phyloP scores from a whole-genome alignment of 2,329 filamentous ascomycete genomes.

The Xylariaceae sp. region DNA sequence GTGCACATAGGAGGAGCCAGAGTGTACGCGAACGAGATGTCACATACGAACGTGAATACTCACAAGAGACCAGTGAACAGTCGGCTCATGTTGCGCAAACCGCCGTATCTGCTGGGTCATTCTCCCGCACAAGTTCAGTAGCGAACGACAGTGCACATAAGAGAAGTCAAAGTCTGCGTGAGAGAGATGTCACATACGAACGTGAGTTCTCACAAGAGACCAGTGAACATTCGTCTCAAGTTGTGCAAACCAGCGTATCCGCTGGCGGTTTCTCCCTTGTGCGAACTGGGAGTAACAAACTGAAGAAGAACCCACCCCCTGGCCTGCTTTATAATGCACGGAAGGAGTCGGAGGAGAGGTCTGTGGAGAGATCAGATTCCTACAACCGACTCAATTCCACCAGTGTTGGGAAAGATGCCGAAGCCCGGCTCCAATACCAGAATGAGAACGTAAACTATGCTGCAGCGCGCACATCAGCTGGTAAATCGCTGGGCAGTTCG shows the following conservation, averaged over 20 bases:
- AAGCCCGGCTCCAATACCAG: not conserved
- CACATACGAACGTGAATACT: slow-evolving; percentile 27
- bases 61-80: slow-evolving; percentile 28
- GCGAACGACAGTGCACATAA: slow-evolving; percentile 38
- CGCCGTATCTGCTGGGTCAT: slow-evolving; percentile 32
- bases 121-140: slow-evolving; percentile 24
- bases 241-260: slow-evolving; percentile 23
- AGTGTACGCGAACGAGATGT: slow-evolving; percentile 44
- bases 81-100: slow-evolving; percentile 21
- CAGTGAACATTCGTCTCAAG: slow-evolving; percentile 24
- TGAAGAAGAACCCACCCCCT: slow-evolving; percentile 53
- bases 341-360: slow-evolving; percentile 39
- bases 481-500: slow-evolving; percentile 14
- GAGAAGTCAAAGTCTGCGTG: slow-evolving; percentile 57
- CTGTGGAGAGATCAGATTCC: slow-evolving; percentile 33
- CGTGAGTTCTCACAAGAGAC: slow-evolving; percentile 33
- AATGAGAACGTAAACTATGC: slow-evolving; percentile 2
- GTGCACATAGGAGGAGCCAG: no score
- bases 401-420: slow-evolving; percentile 8
- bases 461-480: slow-evolving; percentile 3
- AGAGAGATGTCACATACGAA: slow-evolving; percentile 47
- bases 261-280: slow-evolving; percentile 36
- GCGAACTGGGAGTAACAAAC: slow-evolving; percentile 52
- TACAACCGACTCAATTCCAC: slow-evolving; percentile 21
- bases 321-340: slow-evolving; percentile 44